Evolutionary conservation across 1,284 basidiomycete species (phyloP).

Genomic region (Ceratorhiza oryzae-sativae): DNA sequence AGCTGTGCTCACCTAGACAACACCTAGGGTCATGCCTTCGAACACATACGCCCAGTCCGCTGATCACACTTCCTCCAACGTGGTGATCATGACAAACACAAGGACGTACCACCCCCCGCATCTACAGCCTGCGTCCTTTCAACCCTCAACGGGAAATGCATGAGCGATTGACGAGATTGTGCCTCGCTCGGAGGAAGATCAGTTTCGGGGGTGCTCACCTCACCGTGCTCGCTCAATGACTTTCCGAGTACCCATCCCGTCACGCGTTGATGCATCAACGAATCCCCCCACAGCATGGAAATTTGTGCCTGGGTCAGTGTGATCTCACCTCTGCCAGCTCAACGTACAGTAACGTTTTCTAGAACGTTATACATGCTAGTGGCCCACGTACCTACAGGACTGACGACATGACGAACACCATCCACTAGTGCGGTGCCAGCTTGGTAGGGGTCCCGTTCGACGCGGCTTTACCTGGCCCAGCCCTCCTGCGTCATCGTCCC

Average conservation of each 20-base stretch:
- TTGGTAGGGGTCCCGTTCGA: conserved; percentile 15
- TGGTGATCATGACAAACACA: conserved; percentile 97
- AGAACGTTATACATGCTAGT: background rate
- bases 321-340: conserved; percentile 48
- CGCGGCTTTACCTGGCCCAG: background rate
- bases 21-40: conserved; percentile 83
- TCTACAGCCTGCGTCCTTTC: conserved; percentile 94
- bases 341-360: conserved; percentile 11
- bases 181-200: background rate
- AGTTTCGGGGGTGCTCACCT: conserved; percentile 63
- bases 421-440: background rate
- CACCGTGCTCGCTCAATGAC: conserved; percentile 86
- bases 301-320: conserved; percentile 90
- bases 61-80: conserved; percentile 84
- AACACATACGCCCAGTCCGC: conserved; percentile 84
- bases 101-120: conserved; percentile 95
- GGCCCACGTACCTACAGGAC: conserved; percentile 11
- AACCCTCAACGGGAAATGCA: conserved; percentile 58
- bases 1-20: conserved; percentile 74
- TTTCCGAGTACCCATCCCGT: conserved; percentile 88
- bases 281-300: conserved; percentile 93
- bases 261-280: conserved; percentile 78
- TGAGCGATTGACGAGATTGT: background rate
- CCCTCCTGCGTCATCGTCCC: conserved; percentile 5
- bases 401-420: conserved; percentile 9